Percentiles rank a stretch among this genome's conserved stretches.
phyloP scores from a whole-genome alignment of 805 yeast genomes.

The Candida easanensis region DNA sequence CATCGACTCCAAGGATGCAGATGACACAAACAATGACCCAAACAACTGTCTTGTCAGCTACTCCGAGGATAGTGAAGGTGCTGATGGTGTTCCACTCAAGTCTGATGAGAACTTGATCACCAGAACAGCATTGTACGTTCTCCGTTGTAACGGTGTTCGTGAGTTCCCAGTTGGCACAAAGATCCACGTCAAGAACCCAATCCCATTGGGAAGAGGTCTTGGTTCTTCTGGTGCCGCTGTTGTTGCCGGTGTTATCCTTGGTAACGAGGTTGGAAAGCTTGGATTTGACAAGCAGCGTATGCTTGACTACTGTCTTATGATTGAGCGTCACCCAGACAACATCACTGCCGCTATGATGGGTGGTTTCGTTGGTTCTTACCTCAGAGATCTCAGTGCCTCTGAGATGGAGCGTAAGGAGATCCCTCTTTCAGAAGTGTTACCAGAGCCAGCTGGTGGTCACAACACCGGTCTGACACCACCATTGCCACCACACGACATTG shows the following conservation, averaged over 20 bases:
- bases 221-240: conserved; percentile 99
- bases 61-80: conserved; percentile 71
- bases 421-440: conserved; percentile 82
- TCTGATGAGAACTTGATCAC: conserved; percentile 86
- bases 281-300: conserved; percentile 74
- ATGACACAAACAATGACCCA: conserved; percentile 54
- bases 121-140: conserved; percentile 85
- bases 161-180: conserved; percentile 82
- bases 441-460: conserved; percentile 69
- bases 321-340: conserved; percentile 97
- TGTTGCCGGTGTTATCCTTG: conserved; percentile 92
- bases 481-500: conserved; percentile 81
- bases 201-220: conserved; percentile 94
- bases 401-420: conserved; percentile 77
- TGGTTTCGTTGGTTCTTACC: conserved; percentile 94
- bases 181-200: conserved; percentile 81
- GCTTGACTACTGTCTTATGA: conserved; percentile 93
- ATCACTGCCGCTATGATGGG: conserved; percentile 99
- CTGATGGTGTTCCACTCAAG: conserved; percentile 70
- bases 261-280: conserved; percentile 77
- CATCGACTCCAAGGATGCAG: conserved; percentile 49
- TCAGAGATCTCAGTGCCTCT: conserved; percentile 71
- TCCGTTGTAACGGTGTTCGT: conserved; percentile 76
- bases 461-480: conserved; percentile 71
- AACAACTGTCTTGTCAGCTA: conserved; percentile 69